Base-by-base conservation (phyloP, 2,329 filamentous ascomycete genomes). In the Arthroderma sp. region DNA sequence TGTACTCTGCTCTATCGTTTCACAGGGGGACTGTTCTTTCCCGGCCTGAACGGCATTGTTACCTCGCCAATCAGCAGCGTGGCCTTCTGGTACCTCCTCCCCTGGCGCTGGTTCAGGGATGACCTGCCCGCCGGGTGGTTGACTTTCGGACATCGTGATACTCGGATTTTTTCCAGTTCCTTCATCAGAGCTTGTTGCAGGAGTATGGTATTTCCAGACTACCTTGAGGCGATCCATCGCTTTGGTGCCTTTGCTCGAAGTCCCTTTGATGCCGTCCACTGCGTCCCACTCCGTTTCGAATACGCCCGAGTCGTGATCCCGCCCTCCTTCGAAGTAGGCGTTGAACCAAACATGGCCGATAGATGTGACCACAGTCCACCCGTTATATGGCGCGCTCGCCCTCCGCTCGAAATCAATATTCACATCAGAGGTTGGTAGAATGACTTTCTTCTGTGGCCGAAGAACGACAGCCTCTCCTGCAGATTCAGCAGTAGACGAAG, bases 261-360 rank as follows among this genome's bases (percentile, higher is more conserved):
- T 88, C 1, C 91, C 91, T 61, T 95, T 95, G 62, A 98, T 88
- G 3, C 91, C 91, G 54, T 98, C 91, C 78, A 98, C 84, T 15
- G 72, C 73, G 11, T 83, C 78, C 78, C 80, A 86, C n/a, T 77
- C 73, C 28, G 79, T 78, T 49, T 80, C 76, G 58, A 83, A 85
- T 5, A 83, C 71, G 6, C 81, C 89, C 6, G 74, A 83, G 37
- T 80, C 73, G 40, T 83, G 73, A 0, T 85, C 71, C 10, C 70
- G 66, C 27, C 83, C 85, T 38, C 88, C 87, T 65, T 96, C 91
- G 56, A 96, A 96, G 64, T 80, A 96, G 1, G 80, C 72, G 58
- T 98, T 98, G 70, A 95, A 94, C 91, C 91, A 98, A 10, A 94
- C 85, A 57, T 96, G 89, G 0, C 88, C 88, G 6, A 96, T 81